Evolutionary conservation across 2,329 filamentous ascomycete genomes (phyloP).

Genomic region (Onygenales sp.): DNA sequence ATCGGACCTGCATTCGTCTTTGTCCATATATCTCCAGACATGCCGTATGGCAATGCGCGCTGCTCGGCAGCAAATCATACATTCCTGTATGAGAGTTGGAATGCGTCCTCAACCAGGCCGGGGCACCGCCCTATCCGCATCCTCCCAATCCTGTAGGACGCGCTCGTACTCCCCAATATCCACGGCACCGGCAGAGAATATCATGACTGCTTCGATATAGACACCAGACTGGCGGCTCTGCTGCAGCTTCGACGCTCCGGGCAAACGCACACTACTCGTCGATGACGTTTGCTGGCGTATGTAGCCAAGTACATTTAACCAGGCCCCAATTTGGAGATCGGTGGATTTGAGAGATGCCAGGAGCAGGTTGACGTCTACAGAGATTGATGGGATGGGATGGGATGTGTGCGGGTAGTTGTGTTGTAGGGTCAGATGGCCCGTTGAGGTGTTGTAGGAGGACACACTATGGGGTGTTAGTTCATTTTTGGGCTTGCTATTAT

Average conservation of each 20-base stretch:
- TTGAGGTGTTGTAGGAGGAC: constrained; percentile 45
- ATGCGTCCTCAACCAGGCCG: constrained; percentile 1
- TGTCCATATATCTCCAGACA: neutral
- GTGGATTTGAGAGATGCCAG: constrained; percentile 55
- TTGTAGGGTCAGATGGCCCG: constrained; percentile 56
- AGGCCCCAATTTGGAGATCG: constrained; percentile 63
- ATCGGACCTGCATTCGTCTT: too few relatives aligned
- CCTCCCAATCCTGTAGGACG: constrained; percentile 36
- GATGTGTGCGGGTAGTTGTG: constrained; percentile 50
- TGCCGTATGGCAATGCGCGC: neutral
- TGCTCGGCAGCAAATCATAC: constrained; percentile 14
- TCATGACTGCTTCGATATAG: constrained; percentile 61
- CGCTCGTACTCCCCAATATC: constrained; percentile 63
- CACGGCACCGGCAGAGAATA: constrained; percentile 69
- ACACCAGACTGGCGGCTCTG: constrained; percentile 22
- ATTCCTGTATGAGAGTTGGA: constrained; percentile 24
- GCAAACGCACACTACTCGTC: too few relatives aligned
- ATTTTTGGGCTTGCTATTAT: neutral
- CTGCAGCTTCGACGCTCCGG: neutral
- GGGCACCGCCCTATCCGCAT: constrained; percentile 22
- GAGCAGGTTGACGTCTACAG: constrained; percentile 67
- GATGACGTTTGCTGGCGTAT: constrained; percentile 35
- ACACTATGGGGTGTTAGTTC: constrained; percentile 38
- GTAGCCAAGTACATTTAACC: constrained; percentile 85
- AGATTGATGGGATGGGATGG: constrained; percentile 27